Percentiles rank a stretch among this genome's conserved stretches.
These are phyloP conservation scores for Dalbergia cultrata DNA, from an alignment of 306 rosid species.

Conservation along the genomic window DNA sequence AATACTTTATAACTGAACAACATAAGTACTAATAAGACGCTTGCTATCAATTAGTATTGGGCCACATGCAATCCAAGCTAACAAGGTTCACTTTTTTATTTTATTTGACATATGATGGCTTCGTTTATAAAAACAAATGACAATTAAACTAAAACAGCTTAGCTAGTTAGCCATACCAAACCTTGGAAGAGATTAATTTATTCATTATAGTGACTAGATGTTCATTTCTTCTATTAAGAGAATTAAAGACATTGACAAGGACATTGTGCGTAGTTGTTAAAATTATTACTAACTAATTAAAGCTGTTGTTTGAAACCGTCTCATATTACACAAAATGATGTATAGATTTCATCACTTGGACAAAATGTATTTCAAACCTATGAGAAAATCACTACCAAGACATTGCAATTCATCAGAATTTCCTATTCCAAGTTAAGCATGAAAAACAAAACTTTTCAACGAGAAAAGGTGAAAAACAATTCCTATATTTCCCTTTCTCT, in stretches of 20 bases:
- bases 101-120: not conserved
- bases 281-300: no score
- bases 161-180: not conserved
- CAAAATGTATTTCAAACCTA: not conserved
- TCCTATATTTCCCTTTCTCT: not conserved
- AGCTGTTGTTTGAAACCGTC: not conserved
- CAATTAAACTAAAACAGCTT: not conserved
- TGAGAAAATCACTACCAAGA: not conserved
- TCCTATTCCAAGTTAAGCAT: not conserved
- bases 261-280: no score
- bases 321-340: not conserved
- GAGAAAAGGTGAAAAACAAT: not conserved
- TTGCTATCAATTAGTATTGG: no score
- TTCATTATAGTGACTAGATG: not conserved
- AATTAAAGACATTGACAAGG: no score
- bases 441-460: not conserved
- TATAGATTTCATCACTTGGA: not conserved
- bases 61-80: no score
- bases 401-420: not conserved
- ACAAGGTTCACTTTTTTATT: no score
- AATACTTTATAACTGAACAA: no score
- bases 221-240: no score
- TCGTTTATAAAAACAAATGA: not conserved
- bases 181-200: not conserved
- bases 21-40: no score